Percentiles rank a stretch among this genome's conserved stretches.
These are phyloP conservation scores for Chaetoscypha palmicola DNA, from an alignment of 2,329 filamentous ascomycete genomes.

Conservation along the genomic window DNA sequence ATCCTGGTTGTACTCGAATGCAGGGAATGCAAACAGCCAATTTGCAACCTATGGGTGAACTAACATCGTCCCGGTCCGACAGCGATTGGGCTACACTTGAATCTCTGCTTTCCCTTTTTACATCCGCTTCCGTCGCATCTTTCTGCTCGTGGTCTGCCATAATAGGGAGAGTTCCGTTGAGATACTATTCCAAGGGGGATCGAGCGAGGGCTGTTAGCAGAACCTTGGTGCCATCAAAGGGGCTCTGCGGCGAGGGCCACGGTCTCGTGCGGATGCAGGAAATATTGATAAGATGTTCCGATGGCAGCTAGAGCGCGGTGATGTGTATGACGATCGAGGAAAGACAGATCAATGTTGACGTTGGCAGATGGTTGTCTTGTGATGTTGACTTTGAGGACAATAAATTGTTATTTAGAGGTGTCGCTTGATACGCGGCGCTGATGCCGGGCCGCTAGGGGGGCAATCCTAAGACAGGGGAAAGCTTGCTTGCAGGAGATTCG, in stretches of 20 bases:
- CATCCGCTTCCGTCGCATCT: background rate
- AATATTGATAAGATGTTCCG: conserved; percentile 2
- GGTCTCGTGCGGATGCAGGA: background rate
- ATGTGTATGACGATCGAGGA: background rate
- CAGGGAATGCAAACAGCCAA: conserved; percentile 1
- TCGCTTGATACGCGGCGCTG: conserved; percentile 5
- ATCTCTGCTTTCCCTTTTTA: conserved; percentile 9
- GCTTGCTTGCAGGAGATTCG: conserved; percentile 2
- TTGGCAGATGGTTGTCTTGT: background rate
- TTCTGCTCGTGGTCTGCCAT: conserved; percentile 15
- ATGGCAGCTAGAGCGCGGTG: background rate
- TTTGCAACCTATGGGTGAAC: background rate
- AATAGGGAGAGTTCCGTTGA: conserved; percentile 1
- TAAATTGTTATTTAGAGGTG: conserved; percentile 2
- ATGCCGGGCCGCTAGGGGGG: background rate
- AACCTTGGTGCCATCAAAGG: conserved; percentile 15
- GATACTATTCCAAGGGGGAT: background rate
- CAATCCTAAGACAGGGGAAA: conserved; percentile 4
- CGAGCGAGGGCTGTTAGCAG: conserved; percentile 8
- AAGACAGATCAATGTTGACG: background rate
- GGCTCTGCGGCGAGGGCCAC: conserved; percentile 2
- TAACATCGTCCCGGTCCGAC: conserved; percentile 23
- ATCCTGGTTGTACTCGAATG: conserved; percentile 6
- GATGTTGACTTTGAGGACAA: background rate
- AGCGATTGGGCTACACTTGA: conserved; percentile 21